Percentiles rank a stretch among this genome's conserved stretches.
These are phyloP conservation scores for Dissophora ornata DNA, from an alignment of 192 early-diverging fungal genomes.

Conservation along the genomic window DNA sequence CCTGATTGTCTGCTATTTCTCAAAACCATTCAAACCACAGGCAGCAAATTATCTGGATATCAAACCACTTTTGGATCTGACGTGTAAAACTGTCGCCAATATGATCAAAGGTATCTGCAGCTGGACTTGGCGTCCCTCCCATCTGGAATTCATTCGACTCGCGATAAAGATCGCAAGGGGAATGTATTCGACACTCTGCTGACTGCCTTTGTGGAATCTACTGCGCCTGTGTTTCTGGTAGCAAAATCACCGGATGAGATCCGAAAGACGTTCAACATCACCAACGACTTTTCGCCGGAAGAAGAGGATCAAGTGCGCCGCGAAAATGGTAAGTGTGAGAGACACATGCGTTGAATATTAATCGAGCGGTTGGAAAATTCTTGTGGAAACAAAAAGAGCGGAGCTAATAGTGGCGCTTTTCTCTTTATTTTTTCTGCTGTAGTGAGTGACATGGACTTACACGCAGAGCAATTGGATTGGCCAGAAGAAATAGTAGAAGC, in stretches of 20 bases:
- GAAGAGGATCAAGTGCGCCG: slow-evolving; percentile 92
- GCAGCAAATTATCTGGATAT: slow-evolving; percentile 96
- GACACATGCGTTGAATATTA: no score
- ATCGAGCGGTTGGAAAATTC: no score
- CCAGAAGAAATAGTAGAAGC: no score
- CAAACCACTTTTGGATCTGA: slow-evolving; percentile 94
- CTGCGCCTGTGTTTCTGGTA: no score
- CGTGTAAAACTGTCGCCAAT: slow-evolving; percentile 98
- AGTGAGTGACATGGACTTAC: neutral
- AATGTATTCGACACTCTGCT: no score
- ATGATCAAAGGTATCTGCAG: slow-evolving; percentile 84
- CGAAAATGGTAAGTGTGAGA: slow-evolving; percentile 76
- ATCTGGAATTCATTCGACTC: no score
- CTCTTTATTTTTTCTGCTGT: neutral
- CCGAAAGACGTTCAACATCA: slow-evolving; percentile 95
- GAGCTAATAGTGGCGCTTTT: neutral
- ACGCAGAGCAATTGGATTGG: no score
- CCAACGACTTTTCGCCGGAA: slow-evolving; percentile 95
- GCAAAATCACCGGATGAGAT: slow-evolving; percentile 92
- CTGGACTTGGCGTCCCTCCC: neutral
- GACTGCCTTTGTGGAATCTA: no score
- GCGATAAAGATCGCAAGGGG: no score
- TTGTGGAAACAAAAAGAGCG: no score
- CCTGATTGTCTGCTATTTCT: neutral
- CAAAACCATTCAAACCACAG: neutral